Evolutionary conservation across 768 basidiomycete genomes (phyloP).

Genomic region (Macrolepiota albuminosa): DNA sequence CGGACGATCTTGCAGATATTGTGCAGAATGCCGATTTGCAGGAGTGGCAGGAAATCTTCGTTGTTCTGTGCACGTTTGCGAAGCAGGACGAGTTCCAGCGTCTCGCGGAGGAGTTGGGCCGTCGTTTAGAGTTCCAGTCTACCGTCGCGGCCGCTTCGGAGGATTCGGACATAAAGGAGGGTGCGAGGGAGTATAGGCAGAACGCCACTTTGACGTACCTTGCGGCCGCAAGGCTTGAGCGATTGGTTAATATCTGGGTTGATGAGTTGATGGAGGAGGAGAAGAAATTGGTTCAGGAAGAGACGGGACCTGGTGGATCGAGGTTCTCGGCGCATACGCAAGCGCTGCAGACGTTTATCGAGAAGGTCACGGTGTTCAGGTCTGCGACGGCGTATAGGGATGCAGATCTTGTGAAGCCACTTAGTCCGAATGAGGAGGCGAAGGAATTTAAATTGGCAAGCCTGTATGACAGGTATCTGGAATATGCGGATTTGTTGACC

Average conservation of each 20-base stretch:
- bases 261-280: constrained; percentile 91
- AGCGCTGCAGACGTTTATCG: constrained; percentile 89
- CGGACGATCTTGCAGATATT: constrained; percentile 86
- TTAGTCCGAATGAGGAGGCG: constrained; percentile 36
- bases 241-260: constrained; percentile 86
- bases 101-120: constrained; percentile 90
- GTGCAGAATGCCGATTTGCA: constrained; percentile 93
- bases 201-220: constrained; percentile 92
- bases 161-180: constrained; percentile 33
- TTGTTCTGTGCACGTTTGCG: constrained; percentile 94
- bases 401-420: constrained; percentile 48
- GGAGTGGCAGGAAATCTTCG: constrained; percentile 97
- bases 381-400: constrained; percentile 79
- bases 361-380: constrained; percentile 95
- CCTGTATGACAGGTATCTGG: constrained; percentile 91
- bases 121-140: constrained; percentile 84
- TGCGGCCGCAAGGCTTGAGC: constrained; percentile 84
- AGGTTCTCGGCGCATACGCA: constrained; percentile 77
- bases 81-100: constrained; percentile 75
- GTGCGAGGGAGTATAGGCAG: constrained; percentile 58
- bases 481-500: constrained; percentile 91
- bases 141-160: constrained; percentile 51
- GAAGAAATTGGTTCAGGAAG: constrained; percentile 36
- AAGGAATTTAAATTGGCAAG: constrained; percentile 78
- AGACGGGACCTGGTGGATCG: constrained; percentile 40